phyloP scores from a whole-genome alignment of 192 early-diverging fungal genomes.

The Podila verticillata region DNA sequence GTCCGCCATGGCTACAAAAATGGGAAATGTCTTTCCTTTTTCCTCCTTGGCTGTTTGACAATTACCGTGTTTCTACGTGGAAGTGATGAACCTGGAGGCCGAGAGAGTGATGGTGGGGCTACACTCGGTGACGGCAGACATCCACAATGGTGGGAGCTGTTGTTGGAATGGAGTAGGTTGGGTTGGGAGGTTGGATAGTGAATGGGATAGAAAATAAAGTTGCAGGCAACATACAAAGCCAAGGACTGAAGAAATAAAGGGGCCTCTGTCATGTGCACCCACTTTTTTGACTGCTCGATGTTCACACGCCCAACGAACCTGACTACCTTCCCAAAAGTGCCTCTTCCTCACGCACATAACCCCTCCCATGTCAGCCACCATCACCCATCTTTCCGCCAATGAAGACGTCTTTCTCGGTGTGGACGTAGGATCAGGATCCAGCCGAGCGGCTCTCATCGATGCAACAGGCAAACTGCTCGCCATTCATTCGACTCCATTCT shows the following conservation, averaged over 20 bases:
- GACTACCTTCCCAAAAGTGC: neutral
- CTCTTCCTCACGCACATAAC: neutral
- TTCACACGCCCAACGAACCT: neutral
- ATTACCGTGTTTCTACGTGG: no score
- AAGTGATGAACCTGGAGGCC: no score
- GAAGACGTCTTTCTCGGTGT: slow-evolving; percentile 43
- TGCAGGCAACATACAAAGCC: neutral
- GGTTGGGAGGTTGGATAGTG: neutral
- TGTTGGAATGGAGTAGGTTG: neutral
- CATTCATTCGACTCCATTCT: slow-evolving; percentile 54
- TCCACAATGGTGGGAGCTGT: neutral
- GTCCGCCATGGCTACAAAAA: slow-evolving; percentile 29
- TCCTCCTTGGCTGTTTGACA: no score
- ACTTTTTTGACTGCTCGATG: neutral
- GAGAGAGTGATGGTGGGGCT: no score
- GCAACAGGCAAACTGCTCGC: slow-evolving; percentile 59
- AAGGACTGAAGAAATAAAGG: neutral
- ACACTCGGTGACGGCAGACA: no score
- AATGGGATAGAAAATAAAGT: neutral
- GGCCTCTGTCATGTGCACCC: neutral
- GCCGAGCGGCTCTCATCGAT: slow-evolving; percentile 63
- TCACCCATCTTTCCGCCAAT: neutral
- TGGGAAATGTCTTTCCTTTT: neutral
- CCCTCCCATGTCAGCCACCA: slow-evolving; percentile 12
- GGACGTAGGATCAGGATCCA: slow-evolving; percentile 56